These are phyloP conservation scores for Cephalotrichum gorgonifer DNA, from an alignment of 2,329 filamentous ascomycete genomes.

Conservation along the genomic window DNA sequence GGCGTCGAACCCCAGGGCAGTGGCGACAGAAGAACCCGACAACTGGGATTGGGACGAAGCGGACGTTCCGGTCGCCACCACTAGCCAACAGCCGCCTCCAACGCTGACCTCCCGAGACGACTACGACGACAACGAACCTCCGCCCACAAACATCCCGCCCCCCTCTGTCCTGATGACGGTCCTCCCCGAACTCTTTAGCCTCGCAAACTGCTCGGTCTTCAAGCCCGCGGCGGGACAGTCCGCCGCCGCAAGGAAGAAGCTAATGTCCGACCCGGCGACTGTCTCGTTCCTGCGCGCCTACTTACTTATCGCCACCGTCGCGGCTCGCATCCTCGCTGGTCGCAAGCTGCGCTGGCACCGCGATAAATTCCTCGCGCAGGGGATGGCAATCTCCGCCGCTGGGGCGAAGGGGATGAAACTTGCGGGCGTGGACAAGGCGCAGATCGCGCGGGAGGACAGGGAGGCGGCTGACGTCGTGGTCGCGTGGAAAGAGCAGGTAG, in stretches of 20 bases:
- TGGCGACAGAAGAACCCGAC: constrained; percentile 11
- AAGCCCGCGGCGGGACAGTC: constrained; percentile 51
- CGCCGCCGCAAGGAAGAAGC: constrained; percentile 46
- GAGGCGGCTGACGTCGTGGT: constrained; percentile 70
- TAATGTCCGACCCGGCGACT: constrained; percentile 53
- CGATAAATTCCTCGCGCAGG: constrained; percentile 72
- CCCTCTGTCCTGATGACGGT: constrained; percentile 72
- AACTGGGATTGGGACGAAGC: constrained; percentile 42
- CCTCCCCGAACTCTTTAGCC: constrained; percentile 60
- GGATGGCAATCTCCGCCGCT: constrained; percentile 75
- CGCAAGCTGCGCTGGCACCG: constrained; percentile 84
- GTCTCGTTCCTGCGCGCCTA: constrained; percentile 55
- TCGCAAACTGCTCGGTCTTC: constrained; percentile 55
- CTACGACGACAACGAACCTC: constrained; percentile 29
- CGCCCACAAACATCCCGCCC: constrained; percentile 81
- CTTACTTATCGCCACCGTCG: constrained; percentile 53
- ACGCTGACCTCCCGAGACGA: not conserved
- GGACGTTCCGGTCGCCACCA: constrained; percentile 15
- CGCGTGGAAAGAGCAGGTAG: constrained; percentile 66
- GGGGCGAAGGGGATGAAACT: constrained; percentile 86
- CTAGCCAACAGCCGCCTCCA: constrained; percentile 4
- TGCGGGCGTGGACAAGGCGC: constrained; percentile 71
- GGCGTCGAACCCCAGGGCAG: constrained; percentile 8
- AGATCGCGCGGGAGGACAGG: constrained; percentile 73
- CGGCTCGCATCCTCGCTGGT: constrained; percentile 73